A percentile compares a stretch with the other conserved stretches of the same genome.
phyloP scores from a whole-genome alignment of 495 filamentous ascomycete species.

The Darksidea phi region DNA sequence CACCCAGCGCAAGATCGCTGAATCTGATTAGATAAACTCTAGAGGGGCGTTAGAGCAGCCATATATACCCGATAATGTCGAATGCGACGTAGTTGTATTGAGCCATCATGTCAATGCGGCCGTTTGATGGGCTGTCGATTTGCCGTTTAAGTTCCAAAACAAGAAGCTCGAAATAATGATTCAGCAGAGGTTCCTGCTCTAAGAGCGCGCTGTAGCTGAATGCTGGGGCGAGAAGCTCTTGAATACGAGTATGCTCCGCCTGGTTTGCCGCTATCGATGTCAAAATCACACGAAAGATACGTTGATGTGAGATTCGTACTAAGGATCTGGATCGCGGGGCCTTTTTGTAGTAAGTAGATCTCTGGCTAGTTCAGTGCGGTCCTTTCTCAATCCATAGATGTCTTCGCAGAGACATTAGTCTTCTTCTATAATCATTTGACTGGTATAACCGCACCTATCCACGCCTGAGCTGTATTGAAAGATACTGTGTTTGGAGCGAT shows the following conservation, averaged over 20 bases:
- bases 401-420: too few relatives aligned
- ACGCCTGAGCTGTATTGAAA: slow-evolving; percentile 28
- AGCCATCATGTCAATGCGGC: slow-evolving; percentile 9
- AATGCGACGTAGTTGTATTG: slow-evolving; percentile 23
- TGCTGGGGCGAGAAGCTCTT: slow-evolving; percentile 5
- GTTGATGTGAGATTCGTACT: background rate
- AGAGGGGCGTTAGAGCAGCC: too few relatives aligned
- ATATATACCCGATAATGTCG: slow-evolving; percentile 25
- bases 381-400: slow-evolving; percentile 29
- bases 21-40: too few relatives aligned
- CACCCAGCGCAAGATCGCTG: slow-evolving; percentile 21
- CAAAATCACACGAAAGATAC: too few relatives aligned
- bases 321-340: background rate
- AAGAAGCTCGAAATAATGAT: background rate
- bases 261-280: too few relatives aligned
- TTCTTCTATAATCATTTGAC: too few relatives aligned
- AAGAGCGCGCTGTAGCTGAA: slow-evolving; percentile 21
- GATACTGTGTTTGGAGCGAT: slow-evolving; percentile 35
- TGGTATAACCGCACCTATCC: too few relatives aligned
- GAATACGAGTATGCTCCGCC: slow-evolving; percentile 16
- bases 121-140: slow-evolving; percentile 9
- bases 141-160: slow-evolving; percentile 1
- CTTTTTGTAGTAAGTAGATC: slow-evolving; percentile 22
- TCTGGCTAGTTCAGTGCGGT: slow-evolving; percentile 23
- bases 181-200: slow-evolving; percentile 19